Evolutionary conservation across 441 rosid genomes (phyloP), one percentile per base, ranked within the genome.

Genomic region (Pelargonium myrrhifolium): DNA sequence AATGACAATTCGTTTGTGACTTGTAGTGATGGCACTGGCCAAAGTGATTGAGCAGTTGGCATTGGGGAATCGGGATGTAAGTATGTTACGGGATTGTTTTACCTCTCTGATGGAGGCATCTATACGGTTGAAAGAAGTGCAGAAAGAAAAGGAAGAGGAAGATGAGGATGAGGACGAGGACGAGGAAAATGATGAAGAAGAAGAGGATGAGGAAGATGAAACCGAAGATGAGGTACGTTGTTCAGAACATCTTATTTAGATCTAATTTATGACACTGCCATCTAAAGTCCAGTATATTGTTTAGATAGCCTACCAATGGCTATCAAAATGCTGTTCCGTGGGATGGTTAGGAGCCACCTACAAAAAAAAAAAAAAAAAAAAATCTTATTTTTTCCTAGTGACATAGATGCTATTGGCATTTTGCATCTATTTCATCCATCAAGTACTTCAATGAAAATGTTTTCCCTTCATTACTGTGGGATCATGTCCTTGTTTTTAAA

Each of bases 11-110:
- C 10, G 11, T 28, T n/a, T 20, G 24, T 39, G 70, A 22, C 42
- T 6, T 65, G 62, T 43, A 92, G 97, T 85, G 68, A 71, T 89
- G 86, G 79, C 92, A 9, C 59, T 89, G 69, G 82, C 68, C 37
- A 89, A 86, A 80, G 82, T 87, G 74, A 71, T 83, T 64, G 90
- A 92, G 77, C 77, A 80, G 62, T 66, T 86, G 63, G 90, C 74
- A 68, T 76, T 77, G 43, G 84, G 80, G 69, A 78, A 68, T 68
- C 69, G 81, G 11, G 68, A 62, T 66, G 74, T 71, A 51, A 76
- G 70, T 74, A 72, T 87, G 75, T 75, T 82, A 20, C 77, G 51
- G 55, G 83, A 80, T 62, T 87, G 90, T 78, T 84, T 84, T 71
- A 69, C 68, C 75, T 83, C 87, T 64, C 74, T 92, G 80, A 76